Percentiles rank a stretch among this genome's conserved stretches.
phyloP scores from a whole-genome alignment of 371 early-diverging fungal genomes.

The Rhizopus stolonifer region DNA sequence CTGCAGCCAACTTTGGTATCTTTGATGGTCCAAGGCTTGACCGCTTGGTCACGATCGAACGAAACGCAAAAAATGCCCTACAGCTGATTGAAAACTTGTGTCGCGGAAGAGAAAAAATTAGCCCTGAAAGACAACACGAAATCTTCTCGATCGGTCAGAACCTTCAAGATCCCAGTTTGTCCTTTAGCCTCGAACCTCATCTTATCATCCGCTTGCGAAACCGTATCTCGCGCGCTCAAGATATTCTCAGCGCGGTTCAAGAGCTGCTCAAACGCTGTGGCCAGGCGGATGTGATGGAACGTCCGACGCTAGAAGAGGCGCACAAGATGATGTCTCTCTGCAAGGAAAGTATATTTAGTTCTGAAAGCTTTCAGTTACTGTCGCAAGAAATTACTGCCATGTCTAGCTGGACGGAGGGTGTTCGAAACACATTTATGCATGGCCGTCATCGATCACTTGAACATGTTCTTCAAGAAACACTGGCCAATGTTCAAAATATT shows the following conservation, averaged over 20 bases:
- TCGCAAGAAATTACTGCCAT: conserved; percentile 3
- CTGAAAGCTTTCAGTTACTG: conserved; percentile 9
- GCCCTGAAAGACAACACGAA: neutral
- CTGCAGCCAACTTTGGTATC: conserved; percentile 16
- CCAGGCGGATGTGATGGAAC: conserved; percentile 3
- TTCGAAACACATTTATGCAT: conserved; percentile 19
- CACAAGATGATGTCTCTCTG: conserved; percentile 9
- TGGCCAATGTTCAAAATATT: conserved; percentile 14
- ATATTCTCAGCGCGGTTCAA: conserved; percentile 9
- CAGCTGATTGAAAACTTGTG: conserved; percentile 19
- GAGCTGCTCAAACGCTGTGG: conserved; percentile 2
- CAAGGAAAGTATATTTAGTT: conserved; percentile 14
- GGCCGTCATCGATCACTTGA: conserved; percentile 25
- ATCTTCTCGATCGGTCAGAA: conserved; percentile 9
- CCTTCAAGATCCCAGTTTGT: neutral
- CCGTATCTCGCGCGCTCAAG: conserved; percentile 6
- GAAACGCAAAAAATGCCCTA: conserved; percentile 1
- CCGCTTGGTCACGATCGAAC: conserved; percentile 6
- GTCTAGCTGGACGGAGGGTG: conserved; percentile 17
- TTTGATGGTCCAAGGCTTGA: conserved; percentile 1
- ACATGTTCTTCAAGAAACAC: conserved; percentile 14
- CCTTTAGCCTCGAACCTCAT: conserved; percentile 14
- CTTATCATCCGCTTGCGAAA: conserved; percentile 9
- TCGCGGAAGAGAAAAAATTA: conserved; percentile 20
- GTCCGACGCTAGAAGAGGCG: conserved; percentile 14